A percentile compares a stretch with the other conserved stretches of the same genome.
Evolutionary conservation across 306 rosid species (phyloP).

Genomic region (Dryas octopetala): DNA sequence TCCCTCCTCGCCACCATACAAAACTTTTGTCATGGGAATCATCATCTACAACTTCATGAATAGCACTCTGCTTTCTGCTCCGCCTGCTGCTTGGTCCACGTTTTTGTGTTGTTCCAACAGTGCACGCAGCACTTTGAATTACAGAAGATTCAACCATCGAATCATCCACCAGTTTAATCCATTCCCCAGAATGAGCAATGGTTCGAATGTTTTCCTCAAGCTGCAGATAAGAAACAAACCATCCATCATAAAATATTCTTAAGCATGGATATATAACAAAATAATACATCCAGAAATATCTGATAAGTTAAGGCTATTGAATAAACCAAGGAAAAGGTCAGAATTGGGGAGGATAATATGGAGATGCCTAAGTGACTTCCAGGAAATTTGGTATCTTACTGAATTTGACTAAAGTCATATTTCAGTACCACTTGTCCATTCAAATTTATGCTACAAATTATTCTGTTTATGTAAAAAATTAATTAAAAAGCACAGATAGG

Average conservation of each 20-base stretch:
- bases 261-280: background rate
- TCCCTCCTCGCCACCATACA: constrained; percentile 88
- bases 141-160: constrained; percentile 55
- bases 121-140: constrained; percentile 53
- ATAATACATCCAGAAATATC: background rate
- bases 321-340: background rate
- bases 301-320: background rate
- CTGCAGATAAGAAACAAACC: constrained; percentile 49
- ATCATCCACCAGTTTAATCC: constrained; percentile 88
- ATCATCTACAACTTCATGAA: constrained; percentile 53
- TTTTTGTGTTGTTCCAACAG: constrained; percentile 61
- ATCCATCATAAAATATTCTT: constrained; percentile 23
- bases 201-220: constrained; percentile 74
- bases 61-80: constrained; percentile 59
- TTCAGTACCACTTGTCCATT: background rate
- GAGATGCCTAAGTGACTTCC: background rate
- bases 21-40: constrained; percentile 41
- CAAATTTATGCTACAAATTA: background rate
- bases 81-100: constrained; percentile 73
- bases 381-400: background rate
- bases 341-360: background rate
- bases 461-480: background rate
- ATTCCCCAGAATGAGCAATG: constrained; percentile 69
- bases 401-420: background rate
- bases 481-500: background rate